A percentile compares a stretch with the other conserved stretches of the same genome.
phyloP scores from a whole-genome alignment of 495 filamentous ascomycete genomes.

The Penicillium turbatum region DNA sequence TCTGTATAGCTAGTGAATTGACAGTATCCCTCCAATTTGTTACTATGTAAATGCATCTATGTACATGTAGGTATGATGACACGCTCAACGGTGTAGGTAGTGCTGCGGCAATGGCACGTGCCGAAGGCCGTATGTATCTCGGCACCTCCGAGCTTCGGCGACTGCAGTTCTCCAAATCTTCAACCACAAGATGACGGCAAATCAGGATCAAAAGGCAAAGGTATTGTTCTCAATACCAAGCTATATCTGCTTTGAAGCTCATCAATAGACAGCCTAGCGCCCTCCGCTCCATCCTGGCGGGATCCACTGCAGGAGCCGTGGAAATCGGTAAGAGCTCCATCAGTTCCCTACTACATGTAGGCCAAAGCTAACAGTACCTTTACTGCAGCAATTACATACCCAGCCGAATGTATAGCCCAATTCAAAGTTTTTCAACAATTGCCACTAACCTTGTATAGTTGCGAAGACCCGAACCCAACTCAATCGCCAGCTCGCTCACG shows the following conservation, averaged over 20 bases:
- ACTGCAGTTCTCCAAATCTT: constrained; percentile 4
- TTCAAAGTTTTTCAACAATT: not conserved
- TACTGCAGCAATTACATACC: constrained; percentile 82
- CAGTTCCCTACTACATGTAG: not conserved
- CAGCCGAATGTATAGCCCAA: constrained; percentile 74
- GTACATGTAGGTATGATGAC: not conserved
- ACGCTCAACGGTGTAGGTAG: too few species aligned
- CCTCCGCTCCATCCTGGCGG: constrained; percentile 81
- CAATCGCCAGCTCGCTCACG: constrained; percentile 74
- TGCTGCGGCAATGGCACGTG: constrained; percentile 20
- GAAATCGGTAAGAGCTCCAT: constrained; percentile 68
- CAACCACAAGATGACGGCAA: constrained; percentile 34
- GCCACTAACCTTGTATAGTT: constrained; percentile 46
- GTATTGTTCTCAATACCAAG: constrained; percentile 20
- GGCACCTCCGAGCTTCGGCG: constrained; percentile 14
- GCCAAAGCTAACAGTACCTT: constrained; percentile 10
- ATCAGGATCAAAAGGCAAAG: constrained; percentile 43
- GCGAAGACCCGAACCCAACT: constrained; percentile 95
- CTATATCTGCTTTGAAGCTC: constrained; percentile 5
- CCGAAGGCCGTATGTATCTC: constrained; percentile 14
- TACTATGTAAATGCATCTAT: not conserved
- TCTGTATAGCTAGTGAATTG: constrained; percentile 28
- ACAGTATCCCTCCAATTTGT: constrained; percentile 26
- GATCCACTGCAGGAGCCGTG: constrained; percentile 84
- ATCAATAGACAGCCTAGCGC: constrained; percentile 61